Base-by-base conservation (phyloP, 192 early-diverging fungal genomes). In the Backusella australiensis region DNA sequence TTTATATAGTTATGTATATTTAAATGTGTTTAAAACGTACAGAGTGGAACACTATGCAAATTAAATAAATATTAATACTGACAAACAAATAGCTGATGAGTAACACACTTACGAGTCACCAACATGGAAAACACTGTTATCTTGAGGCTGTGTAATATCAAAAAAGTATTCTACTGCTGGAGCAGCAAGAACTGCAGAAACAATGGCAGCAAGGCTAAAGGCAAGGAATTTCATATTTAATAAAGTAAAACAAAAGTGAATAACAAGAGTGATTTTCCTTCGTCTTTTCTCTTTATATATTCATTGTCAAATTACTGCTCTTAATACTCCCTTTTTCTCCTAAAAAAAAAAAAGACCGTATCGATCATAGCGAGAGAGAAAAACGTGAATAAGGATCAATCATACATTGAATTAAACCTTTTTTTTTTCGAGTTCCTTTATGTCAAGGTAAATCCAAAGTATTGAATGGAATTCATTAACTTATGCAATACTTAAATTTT, bases 151-250 rank as follows among this genome's bases (percentile, higher is more conserved):
- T 3, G 1, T 1, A 9, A 59, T 26, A 59, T 59, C 53, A 59
- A 59, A 59, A 26, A 59, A 59, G 21, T 23, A 59, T 59, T 59
- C 53, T 12, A 12, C 53, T 9, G 23, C 53, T 9, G 53, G 53
- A 23, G 53, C 53, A 59, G 53, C 53, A 59, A 59, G 53, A 59
- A 59, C 53, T 23, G 53, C 53, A 23, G 53, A 59, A 59, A 59
- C 53, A 59, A 59, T 59, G 23, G 53, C 11, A 12, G 11, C 53
- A 59, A 59, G 23, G 9, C 53, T 59, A 21, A 59, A 59, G 46
- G 46, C 19, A 49, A 49, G 15, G 46, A n/a, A 49, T n/a, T 49
- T 49, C 46, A 49, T 49, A 49, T 49, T 49, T 49, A 49, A 49
- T 49, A 19, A 44, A 44, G 15, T 44, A 44, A 49, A 49, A n/a